Base-by-base conservation (phyloP, 2,329 filamentous ascomycete genomes). In the Aspergillus thermomutatus region DNA sequence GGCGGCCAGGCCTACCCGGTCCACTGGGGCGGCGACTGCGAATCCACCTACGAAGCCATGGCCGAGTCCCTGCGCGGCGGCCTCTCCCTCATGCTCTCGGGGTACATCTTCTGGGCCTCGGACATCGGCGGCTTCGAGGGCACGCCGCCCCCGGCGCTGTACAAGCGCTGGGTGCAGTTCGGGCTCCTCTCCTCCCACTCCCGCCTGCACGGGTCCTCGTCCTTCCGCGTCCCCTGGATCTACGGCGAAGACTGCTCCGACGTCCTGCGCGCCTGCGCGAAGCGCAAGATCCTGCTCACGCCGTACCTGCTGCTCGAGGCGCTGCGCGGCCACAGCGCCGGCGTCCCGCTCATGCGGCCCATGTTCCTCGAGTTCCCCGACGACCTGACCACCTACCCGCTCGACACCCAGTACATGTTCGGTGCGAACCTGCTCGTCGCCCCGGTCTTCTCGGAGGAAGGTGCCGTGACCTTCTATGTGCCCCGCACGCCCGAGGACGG, bases 101-200 rank as follows among this genome's bases (percentile, higher is more conserved):
- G 86, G 2, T 88, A 85, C 69, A 81, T 83, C 11, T 89, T 85
- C 73, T 89, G 87, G 86, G 85, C 84, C 34, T 85, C 83, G 60
- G 87, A 89, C 66, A 89, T 89, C 63, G 87, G 87, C 50, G 87
- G 87, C 0, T 89, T 91, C 64, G 88, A 91, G 67, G 88, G 88
- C 2, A 81, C 74, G 3, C 87, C 88, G 3, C 81, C 79, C 2
- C 85, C 84, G 0, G 86, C 84, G 76, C 83, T 91, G 64, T 91
- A 91, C 74, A 91, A 90, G 75, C 84, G 88, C 50, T 91, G 88
- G 88, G 87, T 90, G 5, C 87, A 87, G n/a, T 89, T 90, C 70
- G 88, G 88, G 0, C 79, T 90, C 1, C 74, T 91, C 43, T 89
- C 86, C 63, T 84, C 83, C 9, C 88, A 91, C 71, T 88, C 85